Evolutionary conservation across 192 early-diverging fungal species (phyloP), one percentile per base, ranked within the genome.

Genomic region (Mortierella alpina): DNA sequence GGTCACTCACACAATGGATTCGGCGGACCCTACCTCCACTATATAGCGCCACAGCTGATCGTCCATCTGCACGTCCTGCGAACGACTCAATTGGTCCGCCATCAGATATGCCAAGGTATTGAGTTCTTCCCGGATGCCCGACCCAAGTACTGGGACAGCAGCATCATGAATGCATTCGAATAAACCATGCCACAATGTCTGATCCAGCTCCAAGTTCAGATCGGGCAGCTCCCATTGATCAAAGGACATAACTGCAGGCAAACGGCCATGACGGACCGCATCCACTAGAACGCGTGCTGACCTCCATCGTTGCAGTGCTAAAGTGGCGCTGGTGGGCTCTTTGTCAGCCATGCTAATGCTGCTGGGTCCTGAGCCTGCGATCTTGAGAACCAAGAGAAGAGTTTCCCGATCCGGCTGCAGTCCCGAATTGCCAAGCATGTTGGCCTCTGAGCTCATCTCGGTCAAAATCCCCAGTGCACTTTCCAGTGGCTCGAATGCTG

Each of bases 221-320:
- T 80, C 70, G 5, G 77, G 77, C 20, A 80, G 14, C 49, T 80
- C 77, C 77, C 77, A 80, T 13, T 72, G 77, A 63, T 80, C 77
- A 13, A 55, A 46, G 6, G 77, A 80, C 60, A 80, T 40, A 47
- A 80, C 60, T 8, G 66, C 77, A 7, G 77, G 77, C 20, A 80
- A 60, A 53, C 77, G 69, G 10, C 77, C 70, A 62, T 80, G 77
- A 49, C 77, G 69, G 41, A 80, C 57, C 11, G 70, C 60, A 53
- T 80, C 77, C n/a, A 80, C 77, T 22, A 80, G 44, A 12, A 68
- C 8, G 40, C 55, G 46, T 6, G 57, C 68, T 39, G 68, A 70
- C 46, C 70, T 50, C 68, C 68, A 78, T 44, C 45, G n/a, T 31
- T 31, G 31, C 31, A 31, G 31, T 3, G 31, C 31, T 31, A 31